phyloP scores from a whole-genome alignment of 2,329 filamentous ascomycete genomes.

The Clarireedia paspali region DNA sequence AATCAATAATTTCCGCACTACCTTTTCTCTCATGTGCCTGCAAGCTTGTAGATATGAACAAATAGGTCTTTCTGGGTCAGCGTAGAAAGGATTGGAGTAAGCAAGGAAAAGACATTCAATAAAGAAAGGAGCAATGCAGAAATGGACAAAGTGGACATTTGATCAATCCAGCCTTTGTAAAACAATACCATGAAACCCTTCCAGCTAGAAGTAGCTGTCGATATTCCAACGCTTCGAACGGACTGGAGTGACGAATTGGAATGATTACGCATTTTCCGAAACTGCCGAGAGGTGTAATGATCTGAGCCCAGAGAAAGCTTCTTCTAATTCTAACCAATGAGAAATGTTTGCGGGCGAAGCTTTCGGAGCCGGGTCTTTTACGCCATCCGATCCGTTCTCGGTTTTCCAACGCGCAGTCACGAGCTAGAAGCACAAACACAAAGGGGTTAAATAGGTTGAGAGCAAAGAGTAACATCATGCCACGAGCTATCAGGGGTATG shows the following conservation, averaged over 20 bases:
- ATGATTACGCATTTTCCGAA: neutral
- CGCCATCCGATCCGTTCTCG: neutral
- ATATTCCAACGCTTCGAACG: neutral
- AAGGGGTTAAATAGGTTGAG: no score
- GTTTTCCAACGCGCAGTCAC: neutral
- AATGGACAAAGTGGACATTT: no score
- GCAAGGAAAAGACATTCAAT: no score
- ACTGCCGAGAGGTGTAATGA: neutral
- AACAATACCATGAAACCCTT: no score
- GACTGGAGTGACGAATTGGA: neutral
- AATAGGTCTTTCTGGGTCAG: no score
- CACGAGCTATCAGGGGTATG: constrained; percentile 49
- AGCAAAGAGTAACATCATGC: constrained; percentile 34
- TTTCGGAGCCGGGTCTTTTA: neutral
- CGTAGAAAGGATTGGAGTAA: no score
- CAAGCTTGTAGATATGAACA: neutral
- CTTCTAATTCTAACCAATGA: neutral
- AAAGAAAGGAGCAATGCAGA: no score
- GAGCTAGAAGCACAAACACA: neutral
- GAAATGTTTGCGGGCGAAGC: neutral
- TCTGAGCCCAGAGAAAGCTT: neutral
- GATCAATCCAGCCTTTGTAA: no score
- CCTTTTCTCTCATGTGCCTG: neutral
- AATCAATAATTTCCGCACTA: neutral
- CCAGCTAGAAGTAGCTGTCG: no score